These are phyloP conservation scores for Onygenales sp. DNA, from an alignment of 2,329 filamentous ascomycete genomes.

Conservation along the genomic window DNA sequence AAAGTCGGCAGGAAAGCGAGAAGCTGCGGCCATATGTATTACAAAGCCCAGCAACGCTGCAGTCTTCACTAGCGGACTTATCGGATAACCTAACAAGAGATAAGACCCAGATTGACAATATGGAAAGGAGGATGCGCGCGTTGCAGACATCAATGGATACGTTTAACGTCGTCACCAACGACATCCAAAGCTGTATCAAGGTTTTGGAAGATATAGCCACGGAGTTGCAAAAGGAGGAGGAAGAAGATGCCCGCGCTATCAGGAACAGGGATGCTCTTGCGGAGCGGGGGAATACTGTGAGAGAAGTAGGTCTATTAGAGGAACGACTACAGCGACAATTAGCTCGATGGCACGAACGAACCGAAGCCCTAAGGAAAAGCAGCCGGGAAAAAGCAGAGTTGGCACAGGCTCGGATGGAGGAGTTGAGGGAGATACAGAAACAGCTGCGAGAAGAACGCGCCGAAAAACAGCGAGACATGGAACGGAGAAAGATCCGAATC, in stretches of 20 bases:
- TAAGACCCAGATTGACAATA: conserved; percentile 73
- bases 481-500: conserved; percentile 82
- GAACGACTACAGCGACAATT: conserved; percentile 74
- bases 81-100: conserved; percentile 68
- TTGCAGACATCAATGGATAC: conserved; percentile 88
- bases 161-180: conserved; percentile 71
- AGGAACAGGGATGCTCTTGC: conserved; percentile 79
- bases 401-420: conserved; percentile 83
- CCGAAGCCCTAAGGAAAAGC: conserved; percentile 70
- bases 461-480: conserved; percentile 85
- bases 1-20: conserved; percentile 70
- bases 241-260: conserved; percentile 70
- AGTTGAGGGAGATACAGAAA: conserved; percentile 69
- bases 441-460: conserved; percentile 73
- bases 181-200: conserved; percentile 81
- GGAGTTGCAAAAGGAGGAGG: conserved; percentile 86
- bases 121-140: conserved; percentile 80
- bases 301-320: conserved; percentile 85
- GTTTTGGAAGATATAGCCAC: conserved; percentile 75
- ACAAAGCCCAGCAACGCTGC: conserved; percentile 75
- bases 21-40: conserved; percentile 88
- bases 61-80: conserved; percentile 71
- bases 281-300: conserved; percentile 78
- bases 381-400: conserved; percentile 71
- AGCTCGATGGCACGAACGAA: conserved; percentile 75